Base-by-base conservation (phyloP, 2,329 filamentous ascomycete species). In the Beauveria rudraprayagi region DNA sequence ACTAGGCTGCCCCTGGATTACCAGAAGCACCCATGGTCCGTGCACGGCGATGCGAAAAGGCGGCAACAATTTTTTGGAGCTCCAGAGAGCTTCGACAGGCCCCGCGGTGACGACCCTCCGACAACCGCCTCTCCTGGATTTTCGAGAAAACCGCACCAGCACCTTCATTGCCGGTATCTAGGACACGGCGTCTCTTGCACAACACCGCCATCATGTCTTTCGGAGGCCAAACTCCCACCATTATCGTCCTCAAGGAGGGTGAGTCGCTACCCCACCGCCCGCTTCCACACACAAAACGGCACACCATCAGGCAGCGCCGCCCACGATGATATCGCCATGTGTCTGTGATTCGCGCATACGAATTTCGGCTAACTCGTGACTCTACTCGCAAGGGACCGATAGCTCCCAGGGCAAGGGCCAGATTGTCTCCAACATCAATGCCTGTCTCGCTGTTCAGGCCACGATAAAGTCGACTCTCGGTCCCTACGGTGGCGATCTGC, bases 231-330 rank as follows among this genome's bases (percentile, higher is more conserved):
- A 94, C 93, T 74, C 93, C 93, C 76, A 97, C 93, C 70, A 97
- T 97, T 76, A 91, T 97, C 77, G 92, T 97, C 81, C 86, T 97
- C 73, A 95, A 94, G 81, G 93, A 97, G 83, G 92, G 92, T 95
- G 74, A 75, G 88, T 82, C 58, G 74, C 69, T 72, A 72, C 74
- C 72, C 75, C 76, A 72, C 75, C 71, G 70, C 63, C 54, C 43
- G 51, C 51, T 55, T 46, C 61, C 52, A 56, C 63, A 56, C 63
- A 54, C 46, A 56, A 58, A 44, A 56, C 26, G 24, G 41, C 48
- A 63, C 44, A 50, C 46, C 55, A 61, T 55, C 58, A 48, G 58
- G 43, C 51, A 50, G 46, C 50, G 41, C 30, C 34, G 22, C 17
- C 19, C 8, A 8, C 30, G 17, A 37, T 11, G 10, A 40, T 58